phyloP scores from a whole-genome alignment of 2,329 filamentous ascomycete species.

The Achaetomium macrosporum region DNA sequence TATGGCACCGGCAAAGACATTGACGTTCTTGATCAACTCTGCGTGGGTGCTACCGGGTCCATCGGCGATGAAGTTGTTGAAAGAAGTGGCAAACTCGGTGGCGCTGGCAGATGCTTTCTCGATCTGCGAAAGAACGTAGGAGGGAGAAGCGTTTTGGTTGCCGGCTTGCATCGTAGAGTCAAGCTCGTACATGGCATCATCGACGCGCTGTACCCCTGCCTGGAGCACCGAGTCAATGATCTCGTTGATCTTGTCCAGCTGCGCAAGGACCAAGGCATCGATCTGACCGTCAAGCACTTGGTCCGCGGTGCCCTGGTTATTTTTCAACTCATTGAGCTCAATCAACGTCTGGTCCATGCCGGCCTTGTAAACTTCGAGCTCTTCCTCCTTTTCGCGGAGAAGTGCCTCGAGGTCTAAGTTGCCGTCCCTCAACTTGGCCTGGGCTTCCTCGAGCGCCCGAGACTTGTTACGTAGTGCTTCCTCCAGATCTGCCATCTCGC shows the following conservation, averaged over 20 bases:
- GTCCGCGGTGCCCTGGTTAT: slow-evolving; percentile 69
- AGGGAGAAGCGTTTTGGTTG: slow-evolving; percentile 93
- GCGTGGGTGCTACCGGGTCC: slow-evolving; percentile 84
- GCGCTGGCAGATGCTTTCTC: slow-evolving; percentile 93
- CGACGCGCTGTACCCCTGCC: slow-evolving; percentile 84
- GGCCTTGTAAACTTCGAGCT: slow-evolving; percentile 95
- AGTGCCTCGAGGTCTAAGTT: slow-evolving; percentile 79
- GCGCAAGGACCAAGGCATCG: slow-evolving; percentile 79
- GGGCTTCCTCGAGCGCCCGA: slow-evolving; percentile 75
- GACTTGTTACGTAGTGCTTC: slow-evolving; percentile 87
- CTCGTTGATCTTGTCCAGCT: slow-evolving; percentile 89
- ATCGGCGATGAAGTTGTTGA: slow-evolving; percentile 98
- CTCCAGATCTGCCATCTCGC: slow-evolving; percentile 94
- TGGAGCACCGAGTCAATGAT: slow-evolving; percentile 97
- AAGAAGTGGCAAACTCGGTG: slow-evolving; percentile 95
- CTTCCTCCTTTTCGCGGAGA: slow-evolving; percentile 91
- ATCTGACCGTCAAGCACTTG: slow-evolving; percentile 82
- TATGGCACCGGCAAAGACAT: slow-evolving; percentile 81
- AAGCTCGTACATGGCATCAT: slow-evolving; percentile 93
- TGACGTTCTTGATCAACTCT: slow-evolving; percentile 89
- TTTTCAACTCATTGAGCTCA: slow-evolving; percentile 82
- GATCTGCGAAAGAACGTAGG: slow-evolving; percentile 92
- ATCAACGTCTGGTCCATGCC: slow-evolving; percentile 95
- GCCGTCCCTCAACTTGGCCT: slow-evolving; percentile 70
- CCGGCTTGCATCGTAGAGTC: slow-evolving; percentile 98